Evolutionary conservation across 495 filamentous ascomycete genomes (phyloP), one percentile per base, ranked within the genome.

Genomic region (Lepidopterella palustris): DNA sequence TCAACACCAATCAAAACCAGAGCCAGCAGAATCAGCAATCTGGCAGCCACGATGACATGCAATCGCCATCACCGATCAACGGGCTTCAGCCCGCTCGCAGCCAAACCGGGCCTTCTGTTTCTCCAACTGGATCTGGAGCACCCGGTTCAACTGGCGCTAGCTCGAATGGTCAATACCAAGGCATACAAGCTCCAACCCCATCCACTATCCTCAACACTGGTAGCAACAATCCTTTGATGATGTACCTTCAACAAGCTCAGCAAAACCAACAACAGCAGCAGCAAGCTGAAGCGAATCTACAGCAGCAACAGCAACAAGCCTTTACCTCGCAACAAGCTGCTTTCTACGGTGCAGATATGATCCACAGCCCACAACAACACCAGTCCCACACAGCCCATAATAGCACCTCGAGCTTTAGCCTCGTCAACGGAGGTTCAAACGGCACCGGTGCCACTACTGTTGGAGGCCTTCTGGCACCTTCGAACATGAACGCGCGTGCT

Each of bases 151-250:
- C 28, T 60, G 70, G 53, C 79, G 77, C 20, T 76, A 79, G 39
- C 82, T 79, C 15, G 74, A 82, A 67, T 76, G 79, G 56, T 25
- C 63, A 58, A 47, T 78, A 80, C 39, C 79, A 77, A 51, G 74
- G 75, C 9, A 70, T 82, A 28, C 80, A 83, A 56, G 77, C 72
- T 8, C 80, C 81, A 2, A 84, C 82, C 6, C 82, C 86, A 10
- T 82, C 87, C 2, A 82, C 82, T 4, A 79, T 95, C 58, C 82
- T 96, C 70, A 92, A 92, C 70, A 83, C 81, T 39, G 84, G 84
- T 28, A 77, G 78, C 57, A 92, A 82, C 78, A 98, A 98, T 71
- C 93, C 93, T 0, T 74, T 98, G 68, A 95, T 89, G n/a, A 81
- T 96, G 85, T 96, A 95, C 71, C 82, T 96, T 40, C 81, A 86